Percentiles rank a stretch among this genome's conserved stretches.
phyloP scores from a whole-genome alignment of 768 basidiomycete genomes.

The Leucosporidium yakuticum region DNA sequence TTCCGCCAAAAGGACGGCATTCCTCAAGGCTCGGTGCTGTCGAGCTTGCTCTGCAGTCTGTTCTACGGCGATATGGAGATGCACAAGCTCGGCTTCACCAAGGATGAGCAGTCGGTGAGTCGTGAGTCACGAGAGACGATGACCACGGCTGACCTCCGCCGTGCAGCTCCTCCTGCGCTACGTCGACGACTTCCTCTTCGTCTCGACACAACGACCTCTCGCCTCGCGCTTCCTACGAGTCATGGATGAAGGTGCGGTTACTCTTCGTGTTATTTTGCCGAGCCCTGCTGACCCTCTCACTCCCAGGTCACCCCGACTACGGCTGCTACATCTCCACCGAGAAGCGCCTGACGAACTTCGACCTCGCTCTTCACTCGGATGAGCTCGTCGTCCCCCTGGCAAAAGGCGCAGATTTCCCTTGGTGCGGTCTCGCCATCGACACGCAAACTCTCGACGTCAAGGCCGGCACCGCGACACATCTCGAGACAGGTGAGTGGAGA shows the following conservation, averaged over 20 bases:
- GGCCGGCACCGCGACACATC: not conserved
- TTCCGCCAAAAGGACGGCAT: slow-evolving; percentile 90
- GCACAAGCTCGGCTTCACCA: slow-evolving; percentile 50
- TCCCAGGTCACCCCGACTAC: slow-evolving; percentile 76
- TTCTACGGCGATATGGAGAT: slow-evolving; percentile 90
- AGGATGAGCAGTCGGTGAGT: slow-evolving; percentile 61
- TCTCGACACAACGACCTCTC: slow-evolving; percentile 60
- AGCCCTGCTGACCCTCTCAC: not conserved
- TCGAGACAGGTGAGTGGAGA: too few relatives aligned
- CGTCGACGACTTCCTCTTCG: slow-evolving; percentile 90
- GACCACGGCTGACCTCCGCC: not conserved
- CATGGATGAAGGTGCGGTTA: slow-evolving; percentile 62
- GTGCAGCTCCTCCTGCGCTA: slow-evolving; percentile 68
- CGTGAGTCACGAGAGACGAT: not conserved
- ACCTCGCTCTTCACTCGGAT: slow-evolving; percentile 42
- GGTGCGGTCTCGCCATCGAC: slow-evolving; percentile 83
- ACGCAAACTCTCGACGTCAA: slow-evolving; percentile 69
- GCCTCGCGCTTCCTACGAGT: slow-evolving; percentile 64
- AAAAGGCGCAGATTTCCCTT: slow-evolving; percentile 65
- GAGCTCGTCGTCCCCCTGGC: slow-evolving; percentile 38
- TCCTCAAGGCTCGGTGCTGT: slow-evolving; percentile 96
- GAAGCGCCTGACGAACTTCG: slow-evolving; percentile 86
- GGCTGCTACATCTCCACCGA: slow-evolving; percentile 83
- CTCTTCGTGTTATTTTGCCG: too few relatives aligned
- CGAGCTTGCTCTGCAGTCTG: slow-evolving; percentile 75